Percentiles rank a stretch among this genome's conserved stretches.
phyloP scores from a whole-genome alignment of 805 yeast species.

The Metschnikowia cubensis region DNA sequence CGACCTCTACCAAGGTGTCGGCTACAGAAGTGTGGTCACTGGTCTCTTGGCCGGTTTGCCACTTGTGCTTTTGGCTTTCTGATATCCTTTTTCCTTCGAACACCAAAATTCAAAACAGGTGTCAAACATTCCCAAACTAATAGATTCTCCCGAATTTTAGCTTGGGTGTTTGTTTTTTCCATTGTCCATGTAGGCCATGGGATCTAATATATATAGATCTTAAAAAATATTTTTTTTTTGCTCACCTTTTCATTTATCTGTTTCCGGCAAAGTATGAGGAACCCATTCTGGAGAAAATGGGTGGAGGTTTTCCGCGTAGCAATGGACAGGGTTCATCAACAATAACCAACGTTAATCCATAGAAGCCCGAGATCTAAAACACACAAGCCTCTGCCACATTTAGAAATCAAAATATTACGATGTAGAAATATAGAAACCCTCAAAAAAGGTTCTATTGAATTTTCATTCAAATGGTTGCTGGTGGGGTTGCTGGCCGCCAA shows the following conservation, averaged over 20 bases:
- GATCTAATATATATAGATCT: neutral
- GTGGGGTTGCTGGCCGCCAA: neutral
- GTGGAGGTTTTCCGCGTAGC: too few relatives aligned
- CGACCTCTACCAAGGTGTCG: neutral
- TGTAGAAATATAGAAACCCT: too few relatives aligned
- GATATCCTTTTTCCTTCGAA: neutral
- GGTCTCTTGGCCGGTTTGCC: neutral
- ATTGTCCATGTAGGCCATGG: neutral
- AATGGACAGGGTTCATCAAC: too few relatives aligned
- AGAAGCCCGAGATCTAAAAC: too few relatives aligned
- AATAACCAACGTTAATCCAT: too few relatives aligned
- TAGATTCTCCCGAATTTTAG: neutral
- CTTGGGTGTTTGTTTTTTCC: neutral
- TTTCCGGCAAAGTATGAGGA: too few relatives aligned
- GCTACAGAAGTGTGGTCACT: neutral
- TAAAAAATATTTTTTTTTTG: neutral
- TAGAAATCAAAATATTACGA: too few relatives aligned
- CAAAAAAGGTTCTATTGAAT: too few relatives aligned
- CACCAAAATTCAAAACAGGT: neutral
- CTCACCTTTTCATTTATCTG: neutral
- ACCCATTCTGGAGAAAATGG: too few relatives aligned
- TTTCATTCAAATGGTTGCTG: neutral
- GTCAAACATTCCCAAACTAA: neutral
- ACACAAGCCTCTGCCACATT: too few relatives aligned
- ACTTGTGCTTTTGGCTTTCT: neutral